These are phyloP conservation scores for Volvox africanus DNA, from an alignment of 139 green algal species.

Conservation along the genomic window DNA sequence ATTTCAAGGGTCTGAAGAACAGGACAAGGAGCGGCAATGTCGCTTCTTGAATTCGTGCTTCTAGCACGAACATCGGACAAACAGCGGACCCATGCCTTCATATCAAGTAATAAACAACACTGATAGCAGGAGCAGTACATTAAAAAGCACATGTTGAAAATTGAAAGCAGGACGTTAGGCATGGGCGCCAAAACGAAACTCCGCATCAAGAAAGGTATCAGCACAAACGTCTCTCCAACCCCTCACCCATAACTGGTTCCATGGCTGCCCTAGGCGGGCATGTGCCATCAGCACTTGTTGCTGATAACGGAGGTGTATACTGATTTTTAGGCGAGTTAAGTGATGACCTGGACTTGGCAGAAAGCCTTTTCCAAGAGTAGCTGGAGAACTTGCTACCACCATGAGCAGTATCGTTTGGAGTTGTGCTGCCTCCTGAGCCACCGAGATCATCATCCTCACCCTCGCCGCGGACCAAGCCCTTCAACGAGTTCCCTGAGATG, in stretches of 20 bases:
- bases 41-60: too few relatives aligned
- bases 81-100: too few relatives aligned
- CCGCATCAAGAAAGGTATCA: neutral
- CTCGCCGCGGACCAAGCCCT: conserved; percentile 17
- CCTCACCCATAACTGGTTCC: conserved; percentile 47
- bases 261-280: neutral
- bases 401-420: conserved; percentile 11
- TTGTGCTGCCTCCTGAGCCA: neutral
- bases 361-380: conserved; percentile 20
- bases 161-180: too few relatives aligned
- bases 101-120: too few relatives aligned
- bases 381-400: conserved; percentile 12
- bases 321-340: conserved; percentile 1
- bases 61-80: too few relatives aligned
- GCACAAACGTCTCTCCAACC: neutral
- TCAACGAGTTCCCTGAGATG: neutral
- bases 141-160: too few relatives aligned
- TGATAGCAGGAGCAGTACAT: too few relatives aligned
- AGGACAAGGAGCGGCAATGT: too few relatives aligned
- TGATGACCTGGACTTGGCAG: neutral
- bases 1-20: too few relatives aligned
- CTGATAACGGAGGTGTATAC: neutral
- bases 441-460: conserved; percentile 7
- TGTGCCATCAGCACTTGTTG: neutral
- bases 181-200: too few relatives aligned